These are phyloP conservation scores for Rhodotorula paludigena DNA, from an alignment of 768 basidiomycete genomes.

Conservation along the genomic window DNA sequence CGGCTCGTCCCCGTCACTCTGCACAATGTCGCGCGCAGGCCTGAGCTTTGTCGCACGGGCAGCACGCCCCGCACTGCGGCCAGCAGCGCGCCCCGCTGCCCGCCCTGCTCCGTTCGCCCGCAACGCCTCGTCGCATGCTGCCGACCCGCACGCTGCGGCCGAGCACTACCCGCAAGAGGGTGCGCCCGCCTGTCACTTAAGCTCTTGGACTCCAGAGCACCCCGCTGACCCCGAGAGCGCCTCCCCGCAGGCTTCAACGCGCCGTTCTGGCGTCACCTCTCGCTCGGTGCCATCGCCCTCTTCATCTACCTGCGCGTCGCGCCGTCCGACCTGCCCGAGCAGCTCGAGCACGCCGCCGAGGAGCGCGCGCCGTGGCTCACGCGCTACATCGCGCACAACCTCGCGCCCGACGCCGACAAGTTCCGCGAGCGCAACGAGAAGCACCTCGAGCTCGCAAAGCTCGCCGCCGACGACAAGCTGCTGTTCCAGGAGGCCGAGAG, in stretches of 20 bases:
- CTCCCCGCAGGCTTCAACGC: slow-evolving; percentile 46
- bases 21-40: slow-evolving; percentile 6
- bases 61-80: neutral
- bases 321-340: slow-evolving; percentile 40
- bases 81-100: neutral
- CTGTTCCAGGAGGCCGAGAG: slow-evolving; percentile 50
- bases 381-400: slow-evolving; percentile 43
- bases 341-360: neutral
- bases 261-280: slow-evolving; percentile 45
- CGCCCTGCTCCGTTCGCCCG: neutral
- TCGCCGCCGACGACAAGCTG: slow-evolving; percentile 47
- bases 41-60: neutral
- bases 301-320: slow-evolving; percentile 44
- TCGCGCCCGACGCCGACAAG: slow-evolving; percentile 44
- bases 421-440: slow-evolving; percentile 48
- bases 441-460: slow-evolving; percentile 47
- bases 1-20: neutral
- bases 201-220: too few relatives aligned
- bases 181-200: neutral
- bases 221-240: neutral
- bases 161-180: slow-evolving; percentile 36
- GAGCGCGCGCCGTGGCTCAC: slow-evolving; percentile 39
- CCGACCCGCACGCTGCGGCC: slow-evolving; percentile 4
- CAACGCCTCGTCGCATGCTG: neutral
- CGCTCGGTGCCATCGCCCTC: slow-evolving; percentile 42